phyloP scores from a whole-genome alignment of 768 basidiomycete genomes.

The Podaxis sp. region DNA sequence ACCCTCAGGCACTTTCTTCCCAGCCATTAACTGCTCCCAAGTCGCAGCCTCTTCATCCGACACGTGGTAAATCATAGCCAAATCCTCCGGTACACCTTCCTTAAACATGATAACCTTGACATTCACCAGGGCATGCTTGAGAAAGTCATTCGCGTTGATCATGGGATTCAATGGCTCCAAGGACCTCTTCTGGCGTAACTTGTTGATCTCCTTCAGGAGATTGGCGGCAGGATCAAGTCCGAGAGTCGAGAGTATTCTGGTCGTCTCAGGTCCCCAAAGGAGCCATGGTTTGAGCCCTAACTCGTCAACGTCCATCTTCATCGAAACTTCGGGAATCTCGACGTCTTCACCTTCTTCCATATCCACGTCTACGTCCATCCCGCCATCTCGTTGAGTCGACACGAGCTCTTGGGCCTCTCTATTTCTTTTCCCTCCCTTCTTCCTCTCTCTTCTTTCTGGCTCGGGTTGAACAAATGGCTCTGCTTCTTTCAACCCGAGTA shows the following conservation, averaged over 20 bases:
- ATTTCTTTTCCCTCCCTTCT: constrained; percentile 9
- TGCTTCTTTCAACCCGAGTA: constrained; percentile 48
- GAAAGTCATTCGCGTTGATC: constrained; percentile 41
- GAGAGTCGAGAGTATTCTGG: constrained; percentile 41
- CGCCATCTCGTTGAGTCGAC: constrained; percentile 54
- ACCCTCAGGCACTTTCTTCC: not conserved
- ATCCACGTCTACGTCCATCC: constrained; percentile 20
- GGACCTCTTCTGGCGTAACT: constrained; percentile 53
- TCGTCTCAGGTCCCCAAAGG: constrained; percentile 54
- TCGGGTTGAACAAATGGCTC: not conserved
- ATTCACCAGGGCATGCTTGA: constrained; percentile 62
- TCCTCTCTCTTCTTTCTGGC: constrained; percentile 11
- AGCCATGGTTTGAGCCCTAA: constrained; percentile 57
- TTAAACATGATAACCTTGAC: constrained; percentile 61
- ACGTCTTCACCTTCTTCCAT: not conserved
- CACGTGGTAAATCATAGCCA: constrained; percentile 70
- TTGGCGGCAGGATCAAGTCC: constrained; percentile 39
- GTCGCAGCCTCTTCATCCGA: constrained; percentile 49
- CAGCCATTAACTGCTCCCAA: constrained; percentile 37
- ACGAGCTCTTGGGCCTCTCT: constrained; percentile 35
- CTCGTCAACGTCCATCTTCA: constrained; percentile 23
- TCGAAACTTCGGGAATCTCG: constrained; percentile 24
- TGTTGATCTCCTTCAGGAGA: constrained; percentile 56
- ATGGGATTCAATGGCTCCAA: constrained; percentile 35
- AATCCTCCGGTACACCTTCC: constrained; percentile 71